A percentile compares a stretch with the other conserved stretches of the same genome.
phyloP scores from a whole-genome alignment of 805 yeast species.

The Saccharomycopsis fodiens region DNA sequence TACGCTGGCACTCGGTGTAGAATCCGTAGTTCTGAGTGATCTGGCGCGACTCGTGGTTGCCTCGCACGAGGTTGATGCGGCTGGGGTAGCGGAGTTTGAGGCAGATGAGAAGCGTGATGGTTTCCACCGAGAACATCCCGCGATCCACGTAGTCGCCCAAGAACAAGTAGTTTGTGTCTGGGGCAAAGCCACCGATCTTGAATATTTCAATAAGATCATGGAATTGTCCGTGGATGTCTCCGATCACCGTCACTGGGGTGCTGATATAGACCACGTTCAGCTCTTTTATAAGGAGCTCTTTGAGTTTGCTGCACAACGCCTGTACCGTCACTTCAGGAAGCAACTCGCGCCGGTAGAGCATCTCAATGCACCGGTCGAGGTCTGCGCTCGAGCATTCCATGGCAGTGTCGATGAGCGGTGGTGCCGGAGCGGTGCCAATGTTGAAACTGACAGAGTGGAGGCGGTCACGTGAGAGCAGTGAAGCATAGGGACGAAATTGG shows the following conservation, averaged over 20 bases:
- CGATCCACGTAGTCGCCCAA: constrained; percentile 96
- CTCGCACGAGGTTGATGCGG: constrained; percentile 76
- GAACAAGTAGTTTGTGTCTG: constrained; percentile 87
- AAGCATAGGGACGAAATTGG: too few species aligned
- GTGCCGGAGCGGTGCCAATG: too few species aligned
- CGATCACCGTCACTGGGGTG: constrained; percentile 91
- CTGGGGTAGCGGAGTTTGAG: constrained; percentile 83
- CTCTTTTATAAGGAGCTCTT: constrained; percentile 70
- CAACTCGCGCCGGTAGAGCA: constrained; percentile 53
- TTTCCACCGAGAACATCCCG: constrained; percentile 89
- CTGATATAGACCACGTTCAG: constrained; percentile 79
- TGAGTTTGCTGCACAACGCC: constrained; percentile 72
- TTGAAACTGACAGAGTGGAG: too few species aligned
- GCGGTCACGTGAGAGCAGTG: too few species aligned
- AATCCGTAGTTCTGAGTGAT: constrained; percentile 97
- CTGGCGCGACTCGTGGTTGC: constrained; percentile 95
- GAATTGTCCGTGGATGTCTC: constrained; percentile 97
- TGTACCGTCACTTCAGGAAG: constrained; percentile 64
- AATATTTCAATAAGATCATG: constrained; percentile 90
- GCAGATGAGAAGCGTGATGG: constrained; percentile 75
- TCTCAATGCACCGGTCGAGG: constrained; percentile 65
- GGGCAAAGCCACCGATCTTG: constrained; percentile 87
- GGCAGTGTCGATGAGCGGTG: too few species aligned
- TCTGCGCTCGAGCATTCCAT: constrained; percentile 39
- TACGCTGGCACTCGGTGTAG: constrained; percentile 86